Conservation (phyloP, 441 rosid species). For the Gossypium trilobum region DNA sequence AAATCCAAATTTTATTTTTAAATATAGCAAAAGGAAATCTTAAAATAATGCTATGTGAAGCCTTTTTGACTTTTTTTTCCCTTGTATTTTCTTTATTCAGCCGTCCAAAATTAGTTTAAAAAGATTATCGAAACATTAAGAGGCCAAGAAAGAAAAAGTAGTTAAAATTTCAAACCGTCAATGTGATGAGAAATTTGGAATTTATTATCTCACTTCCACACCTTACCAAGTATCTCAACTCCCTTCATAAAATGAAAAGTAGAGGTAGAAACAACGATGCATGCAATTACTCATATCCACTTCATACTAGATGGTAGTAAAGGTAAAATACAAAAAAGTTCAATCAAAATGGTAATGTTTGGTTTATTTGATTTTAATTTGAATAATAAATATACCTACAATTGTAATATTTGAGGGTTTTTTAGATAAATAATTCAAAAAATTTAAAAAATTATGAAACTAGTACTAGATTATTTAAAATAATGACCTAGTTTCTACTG, state of each 20-base stretch:
- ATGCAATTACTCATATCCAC: not conserved
- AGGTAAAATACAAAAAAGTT: too few relatives aligned
- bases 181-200: not conserved
- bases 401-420: too few relatives aligned
- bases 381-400: too few relatives aligned
- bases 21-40: not conserved
- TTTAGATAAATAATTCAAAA: too few relatives aligned
- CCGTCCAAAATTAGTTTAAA: constrained; percentile 19
- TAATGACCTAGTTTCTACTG: too few relatives aligned
- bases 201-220: not conserved
- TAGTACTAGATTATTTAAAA: too few relatives aligned
- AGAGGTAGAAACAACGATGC: not conserved
- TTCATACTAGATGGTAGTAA: not conserved
- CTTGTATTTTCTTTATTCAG: constrained; percentile 11
- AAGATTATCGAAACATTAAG: not conserved
- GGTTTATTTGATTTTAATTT: too few relatives aligned
- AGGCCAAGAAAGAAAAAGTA: not conserved
- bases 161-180: not conserved
- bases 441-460: too few relatives aligned
- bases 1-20: not conserved
- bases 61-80: not conserved
- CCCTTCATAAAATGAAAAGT: not conserved
- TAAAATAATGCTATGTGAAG: not conserved
- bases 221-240: not conserved
- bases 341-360: too few relatives aligned